Base-by-base conservation (phyloP, 2,329 filamentous ascomycete species). In the Colletotrichum noveboracense region DNA sequence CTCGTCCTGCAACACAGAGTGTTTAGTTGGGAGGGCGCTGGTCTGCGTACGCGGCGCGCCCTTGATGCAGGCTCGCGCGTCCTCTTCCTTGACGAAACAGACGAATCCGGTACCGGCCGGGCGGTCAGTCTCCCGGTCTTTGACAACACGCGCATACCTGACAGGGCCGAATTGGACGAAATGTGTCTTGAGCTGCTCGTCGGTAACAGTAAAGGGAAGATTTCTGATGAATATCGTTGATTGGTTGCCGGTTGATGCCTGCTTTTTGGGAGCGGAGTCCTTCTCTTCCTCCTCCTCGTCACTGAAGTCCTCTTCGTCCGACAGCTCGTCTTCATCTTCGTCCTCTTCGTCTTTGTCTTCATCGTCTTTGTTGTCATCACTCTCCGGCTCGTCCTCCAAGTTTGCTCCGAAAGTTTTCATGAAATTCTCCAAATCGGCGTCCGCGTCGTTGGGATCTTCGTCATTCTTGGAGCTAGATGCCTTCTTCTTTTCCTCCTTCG, bases 61-160 rank as follows among this genome's bases (percentile, higher is more conserved):
- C 78, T 92, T 93, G 77, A 98, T 88, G 82, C 97, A 98, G 24
- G 88, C 84, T 81, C 93, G 92, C 78, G 93, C 95, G 81, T 98
- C 95, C 24, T 94, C 91, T 48, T 89, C 86, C 66, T 94, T 93
- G 85, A 93, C 93, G 86, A 99, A 99, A 86, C 95, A 98, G 34
- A 98, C 96, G 81, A 99, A 99, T 6, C 94, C 97, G 36, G 96
- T 98, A 30, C 97, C 97, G 64, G 94, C 95, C 3, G 97, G 95
- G 67, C 95, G 93, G 79, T 96, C 96, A 0, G 95, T 98, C 28
- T 92, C 91, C 62, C 90, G 93, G 82, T 99, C 96, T 82, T 97
- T 91, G 48, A 99, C 97, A 12, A 98, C 93, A 78, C 97, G 91
- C 7, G 96, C 97, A 83, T 98, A 99, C 48, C 96, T 92, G 52